Evolutionary conservation across 1,284 basidiomycete species (phyloP).

Genomic region (Trichosporon sp.): DNA sequence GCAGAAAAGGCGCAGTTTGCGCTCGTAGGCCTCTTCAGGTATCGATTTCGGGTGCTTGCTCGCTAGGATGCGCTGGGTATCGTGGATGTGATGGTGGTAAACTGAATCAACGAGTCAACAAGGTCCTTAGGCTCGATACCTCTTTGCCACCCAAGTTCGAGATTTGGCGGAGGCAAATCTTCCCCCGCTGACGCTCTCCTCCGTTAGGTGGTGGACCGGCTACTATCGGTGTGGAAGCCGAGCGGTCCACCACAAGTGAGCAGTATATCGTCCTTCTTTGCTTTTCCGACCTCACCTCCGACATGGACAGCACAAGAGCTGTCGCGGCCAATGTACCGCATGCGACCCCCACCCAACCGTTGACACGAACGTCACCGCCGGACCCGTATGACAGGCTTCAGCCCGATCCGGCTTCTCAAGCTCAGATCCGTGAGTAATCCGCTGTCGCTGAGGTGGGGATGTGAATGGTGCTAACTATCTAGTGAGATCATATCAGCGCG

Average conservation of each 20-base stretch:
- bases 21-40: background rate
- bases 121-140: background rate
- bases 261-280: background rate
- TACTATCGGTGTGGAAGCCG: background rate
- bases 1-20: background rate
- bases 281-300: background rate
- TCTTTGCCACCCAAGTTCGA: conserved; percentile 11
- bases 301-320: conserved; percentile 18
- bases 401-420: conserved; percentile 52
- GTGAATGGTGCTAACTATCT: conserved; percentile 42
- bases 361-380: background rate
- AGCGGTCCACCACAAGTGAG: background rate
- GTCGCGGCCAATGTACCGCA: conserved; percentile 5
- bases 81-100: background rate
- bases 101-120: background rate
- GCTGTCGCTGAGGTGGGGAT: conserved; percentile 61
- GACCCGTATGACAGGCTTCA: conserved; percentile 25
- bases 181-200: conserved; percentile 6
- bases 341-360: background rate
- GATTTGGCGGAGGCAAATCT: conserved; percentile 9
- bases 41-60: background rate
- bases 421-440: conserved; percentile 71
- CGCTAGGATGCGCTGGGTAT: background rate
- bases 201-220: background rate
- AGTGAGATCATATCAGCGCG: conserved; percentile 83